Percentiles rank a stretch among this genome's conserved stretches.
Evolutionary conservation across 441 rosid species (phyloP).

Genomic region (Populus hybrid): DNA sequence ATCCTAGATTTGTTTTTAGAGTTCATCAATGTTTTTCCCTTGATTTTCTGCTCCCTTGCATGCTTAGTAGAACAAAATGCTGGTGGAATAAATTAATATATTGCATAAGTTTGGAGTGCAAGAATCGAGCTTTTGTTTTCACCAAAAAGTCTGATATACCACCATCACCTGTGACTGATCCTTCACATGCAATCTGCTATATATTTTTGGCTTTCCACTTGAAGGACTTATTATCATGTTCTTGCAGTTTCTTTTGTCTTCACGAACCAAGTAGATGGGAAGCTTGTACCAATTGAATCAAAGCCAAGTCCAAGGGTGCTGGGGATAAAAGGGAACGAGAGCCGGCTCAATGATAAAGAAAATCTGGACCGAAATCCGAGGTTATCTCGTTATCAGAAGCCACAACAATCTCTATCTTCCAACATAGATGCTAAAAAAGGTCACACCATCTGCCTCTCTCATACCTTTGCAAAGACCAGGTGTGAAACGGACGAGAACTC

Average conservation of each 20-base stretch:
- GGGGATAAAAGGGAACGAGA: conserved; percentile 22
- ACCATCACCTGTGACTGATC: background rate
- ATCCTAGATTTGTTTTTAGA: background rate
- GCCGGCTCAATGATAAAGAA: conserved; percentile 24
- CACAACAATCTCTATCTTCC: conserved; percentile 30
- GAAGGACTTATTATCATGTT: background rate
- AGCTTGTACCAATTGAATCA: too few species aligned
- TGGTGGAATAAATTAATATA: background rate
- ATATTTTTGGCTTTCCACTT: background rate
- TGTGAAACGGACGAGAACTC: conserved; percentile 32
- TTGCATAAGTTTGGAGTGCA: background rate
- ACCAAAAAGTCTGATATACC: background rate
- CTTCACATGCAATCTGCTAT: background rate
- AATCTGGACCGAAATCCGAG: conserved; percentile 30
- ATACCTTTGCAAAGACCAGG: conserved; percentile 23
- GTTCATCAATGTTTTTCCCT: background rate
- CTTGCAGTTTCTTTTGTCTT: too few species aligned
- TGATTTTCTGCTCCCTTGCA: background rate
- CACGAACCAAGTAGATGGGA: too few species aligned
- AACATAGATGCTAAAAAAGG: conserved; percentile 21
- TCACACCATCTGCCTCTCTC: conserved; percentile 27
- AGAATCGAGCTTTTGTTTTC: background rate
- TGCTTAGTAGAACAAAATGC: background rate
- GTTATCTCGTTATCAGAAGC: conserved; percentile 38
- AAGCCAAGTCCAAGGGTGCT: conserved; percentile 33